Evolutionary conservation across 345 rosid species (phyloP).

Genomic region (Draba incana): DNA sequence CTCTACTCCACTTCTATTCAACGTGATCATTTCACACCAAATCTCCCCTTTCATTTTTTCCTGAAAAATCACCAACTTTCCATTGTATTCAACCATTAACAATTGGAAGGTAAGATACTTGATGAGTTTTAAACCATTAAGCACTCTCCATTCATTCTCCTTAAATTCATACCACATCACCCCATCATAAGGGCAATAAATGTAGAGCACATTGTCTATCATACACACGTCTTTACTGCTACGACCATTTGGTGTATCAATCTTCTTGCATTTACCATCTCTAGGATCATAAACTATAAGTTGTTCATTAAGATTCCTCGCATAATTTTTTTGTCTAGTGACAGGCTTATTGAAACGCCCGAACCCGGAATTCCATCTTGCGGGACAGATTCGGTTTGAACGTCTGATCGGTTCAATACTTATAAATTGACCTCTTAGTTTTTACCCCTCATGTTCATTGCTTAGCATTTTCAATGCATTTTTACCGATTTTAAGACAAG

Average conservation of each 20-base stretch:
- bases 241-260: background rate
- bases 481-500: no score
- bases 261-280: background rate
- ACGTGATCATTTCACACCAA: background rate
- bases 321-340: background rate
- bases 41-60: background rate
- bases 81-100: background rate
- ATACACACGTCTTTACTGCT: background rate
- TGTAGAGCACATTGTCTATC: background rate
- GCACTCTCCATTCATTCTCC: background rate
- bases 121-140: background rate
- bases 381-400: no score
- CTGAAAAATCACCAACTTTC: background rate
- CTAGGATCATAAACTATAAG: conserved; percentile 21
- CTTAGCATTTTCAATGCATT: no score
- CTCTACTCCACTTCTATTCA: background rate
- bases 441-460: no score
- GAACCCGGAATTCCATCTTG: no score
- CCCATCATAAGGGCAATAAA: background rate
- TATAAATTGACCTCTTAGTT: no score
- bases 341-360: no score
- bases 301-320: background rate
- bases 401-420: no score
- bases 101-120: background rate
- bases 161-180: conserved; percentile 1